Evolutionary conservation across 1,284 basidiomycete species (phyloP).

Genomic region (Sanghuangporus baumii): DNA sequence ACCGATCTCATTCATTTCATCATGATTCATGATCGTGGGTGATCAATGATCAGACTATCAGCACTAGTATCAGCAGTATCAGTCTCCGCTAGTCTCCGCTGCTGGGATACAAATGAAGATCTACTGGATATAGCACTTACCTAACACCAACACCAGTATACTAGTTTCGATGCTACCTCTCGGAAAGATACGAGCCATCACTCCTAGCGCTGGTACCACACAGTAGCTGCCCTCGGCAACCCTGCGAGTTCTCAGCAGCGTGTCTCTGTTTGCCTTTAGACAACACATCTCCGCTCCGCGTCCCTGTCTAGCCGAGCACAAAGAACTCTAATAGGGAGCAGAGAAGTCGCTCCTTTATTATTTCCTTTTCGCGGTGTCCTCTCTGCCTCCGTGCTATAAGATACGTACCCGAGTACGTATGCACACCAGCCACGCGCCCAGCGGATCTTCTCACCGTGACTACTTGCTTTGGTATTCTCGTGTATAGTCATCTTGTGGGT

Average conservation of each 20-base stretch:
- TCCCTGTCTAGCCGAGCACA: not conserved
- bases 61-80: not conserved
- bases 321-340: constrained; percentile 1
- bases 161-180: not conserved
- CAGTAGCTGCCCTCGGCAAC: not conserved
- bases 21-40: not conserved
- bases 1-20: too few species aligned
- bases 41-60: not conserved
- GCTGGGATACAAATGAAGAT: constrained; percentile 2
- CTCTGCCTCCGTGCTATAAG: not conserved
- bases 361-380: not conserved
- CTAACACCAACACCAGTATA: not conserved
- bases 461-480: not conserved
- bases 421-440: not conserved
- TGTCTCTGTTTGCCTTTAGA: constrained; percentile 14
- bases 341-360: constrained; percentile 3
- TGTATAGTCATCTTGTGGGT: constrained; percentile 12
- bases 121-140: constrained; percentile 7
- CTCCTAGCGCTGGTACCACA: not conserved
- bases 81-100: not conserved
- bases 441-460: constrained; percentile 10
- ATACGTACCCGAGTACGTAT: constrained; percentile 1
- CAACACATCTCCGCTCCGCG: not conserved
- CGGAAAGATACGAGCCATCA: constrained; percentile 1
- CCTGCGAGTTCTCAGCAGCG: not conserved